These are phyloP conservation scores for Apiotrichum mycotoxinovorans DNA, from an alignment of 1,284 basidiomycete genomes.

Conservation along the genomic window DNA sequence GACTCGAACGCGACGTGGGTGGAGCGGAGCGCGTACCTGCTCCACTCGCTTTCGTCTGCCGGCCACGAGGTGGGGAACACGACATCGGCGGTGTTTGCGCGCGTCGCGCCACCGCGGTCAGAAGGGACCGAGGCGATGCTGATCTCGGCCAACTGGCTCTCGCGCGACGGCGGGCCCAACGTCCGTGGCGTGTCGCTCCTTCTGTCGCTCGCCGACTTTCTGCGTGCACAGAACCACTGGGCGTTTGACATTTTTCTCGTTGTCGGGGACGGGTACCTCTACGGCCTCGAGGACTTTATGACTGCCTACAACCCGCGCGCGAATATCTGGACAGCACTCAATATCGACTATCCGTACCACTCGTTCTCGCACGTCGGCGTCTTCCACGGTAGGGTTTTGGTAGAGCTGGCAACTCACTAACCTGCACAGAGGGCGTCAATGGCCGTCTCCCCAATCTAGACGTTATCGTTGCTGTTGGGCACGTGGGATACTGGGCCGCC, in stretches of 20 bases:
- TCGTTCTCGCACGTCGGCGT: conserved; percentile 91
- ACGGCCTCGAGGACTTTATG: conserved; percentile 91
- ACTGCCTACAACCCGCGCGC: conserved; percentile 74
- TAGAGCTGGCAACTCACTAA: neutral
- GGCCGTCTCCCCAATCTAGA: conserved; percentile 96
- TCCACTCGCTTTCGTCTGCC: conserved; percentile 21
- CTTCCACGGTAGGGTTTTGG: conserved; percentile 72
- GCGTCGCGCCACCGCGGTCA: conserved; percentile 75
- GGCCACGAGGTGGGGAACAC: conserved; percentile 31
- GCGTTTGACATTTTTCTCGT: conserved; percentile 91
- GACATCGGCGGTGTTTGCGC: conserved; percentile 64
- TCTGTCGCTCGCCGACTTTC: conserved; percentile 73
- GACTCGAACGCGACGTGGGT: conserved; percentile 63
- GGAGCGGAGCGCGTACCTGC: conserved; percentile 50
- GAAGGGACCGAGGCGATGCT: conserved; percentile 88
- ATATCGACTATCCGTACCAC: conserved; percentile 93
- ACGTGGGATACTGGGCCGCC: conserved; percentile 68
- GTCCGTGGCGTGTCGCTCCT: conserved; percentile 80
- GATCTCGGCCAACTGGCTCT: conserved; percentile 82
- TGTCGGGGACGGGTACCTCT: conserved; percentile 79
- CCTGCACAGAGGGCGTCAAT: conserved; percentile 81
- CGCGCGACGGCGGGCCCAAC: conserved; percentile 59
- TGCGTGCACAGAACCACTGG: conserved; percentile 86
- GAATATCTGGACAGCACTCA: conserved; percentile 90
- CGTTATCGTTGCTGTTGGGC: conserved; percentile 74